Base-by-base conservation (phyloP, 2,329 filamentous ascomycete species). In the Pyrenochaeta sp. region DNA sequence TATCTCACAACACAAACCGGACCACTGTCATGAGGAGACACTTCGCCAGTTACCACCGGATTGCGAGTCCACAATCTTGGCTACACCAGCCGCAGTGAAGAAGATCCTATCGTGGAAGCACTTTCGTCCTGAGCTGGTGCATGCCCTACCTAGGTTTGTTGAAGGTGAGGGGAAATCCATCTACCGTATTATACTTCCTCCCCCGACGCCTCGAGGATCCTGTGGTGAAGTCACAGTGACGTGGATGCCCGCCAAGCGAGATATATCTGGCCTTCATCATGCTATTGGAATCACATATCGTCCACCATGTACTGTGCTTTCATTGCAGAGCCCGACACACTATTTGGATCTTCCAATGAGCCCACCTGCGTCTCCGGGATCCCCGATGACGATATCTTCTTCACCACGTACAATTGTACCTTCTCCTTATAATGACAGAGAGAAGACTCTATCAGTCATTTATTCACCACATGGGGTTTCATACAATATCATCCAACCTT, bases 261-360 rank as follows among this genome's bases (percentile, higher is more conserved):
- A 88, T 57, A 58, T 85, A 3, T 81, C 80, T 6, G 80, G 81
- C 3, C 60, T 87, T 0, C 85, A 88, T 61, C 82, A 82, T 44
- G 86, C 85, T 8, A 79, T 90, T 51, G 86, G 83, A 10, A 87
- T 90, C 55, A 90, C 87, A 1, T 90, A 90, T 63, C 80, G 81
- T 13, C 80, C 86, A 14, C 83, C 86, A 1, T 72, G 63, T 30
- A 72, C 64, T 21, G 58, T 69, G 3, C 61, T 74, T 14, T 73
- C 65, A 13, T 42, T 45, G 24, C 53, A 62, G 10, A 59, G 52
- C 3, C 55, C 65, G 9, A 65, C 65, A 22, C 63, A 62, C 28
- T 67, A 71, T 23, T 52, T 74, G 36, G 69, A 71, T 27, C 58
- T 76, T 10, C 64, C 70, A 20, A 59, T 66, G 53, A 71, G 66